Base-by-base conservation (phyloP, 2,329 filamentous ascomycete species). In the Fusarium neocosmosporiellum region DNA sequence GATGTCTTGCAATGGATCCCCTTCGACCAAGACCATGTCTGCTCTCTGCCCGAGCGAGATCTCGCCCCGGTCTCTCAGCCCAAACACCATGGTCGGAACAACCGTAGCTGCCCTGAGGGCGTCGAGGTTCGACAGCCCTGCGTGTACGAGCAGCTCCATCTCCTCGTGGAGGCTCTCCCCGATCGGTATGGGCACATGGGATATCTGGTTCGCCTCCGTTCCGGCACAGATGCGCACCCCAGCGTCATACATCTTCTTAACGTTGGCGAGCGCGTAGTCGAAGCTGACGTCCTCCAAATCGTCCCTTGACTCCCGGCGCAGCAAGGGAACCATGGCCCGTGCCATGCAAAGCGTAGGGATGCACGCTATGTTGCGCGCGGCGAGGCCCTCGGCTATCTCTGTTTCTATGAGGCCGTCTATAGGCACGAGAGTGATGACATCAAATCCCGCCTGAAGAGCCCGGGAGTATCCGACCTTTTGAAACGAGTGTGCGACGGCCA, bases 211-310 rank as follows among this genome's bases (percentile, higher is more conserved):
- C n/a, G 80, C 71, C 20, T 79, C 79, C n/a, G 80, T 81, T 5
- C 81, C 80, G 9, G 78, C 78, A 18, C 78, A 67, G 31, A 82
- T 78, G 7, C 72, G 69, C 22, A 81, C 77, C 9, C 80, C 78
- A 6, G 78, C 78, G 7, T 63, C 39, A 60, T 79, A 58, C 57
- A 78, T 77, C 7, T 54, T 69, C 33, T 48, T 63, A 14, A 81
- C 36, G 36, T 39, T 39, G 39, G 39, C 39, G n/a, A 20, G 16
- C 18, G 39, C 18, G 18, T 43, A 43, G 79, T 69, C 67, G 63
- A 80, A 81, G 48, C 74, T 36, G 24, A 65, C 29, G 2, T 27
- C 22, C n/a, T n/a, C 41, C 9, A 22, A 10, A 24, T n/a, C 43
- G 24, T 27, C 20, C 22, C 43, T n/a, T 13, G 43, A 20, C 43